These are phyloP conservation scores for Lippia alba DNA, from an alignment of 305 asterid species.

Conservation along the genomic window DNA sequence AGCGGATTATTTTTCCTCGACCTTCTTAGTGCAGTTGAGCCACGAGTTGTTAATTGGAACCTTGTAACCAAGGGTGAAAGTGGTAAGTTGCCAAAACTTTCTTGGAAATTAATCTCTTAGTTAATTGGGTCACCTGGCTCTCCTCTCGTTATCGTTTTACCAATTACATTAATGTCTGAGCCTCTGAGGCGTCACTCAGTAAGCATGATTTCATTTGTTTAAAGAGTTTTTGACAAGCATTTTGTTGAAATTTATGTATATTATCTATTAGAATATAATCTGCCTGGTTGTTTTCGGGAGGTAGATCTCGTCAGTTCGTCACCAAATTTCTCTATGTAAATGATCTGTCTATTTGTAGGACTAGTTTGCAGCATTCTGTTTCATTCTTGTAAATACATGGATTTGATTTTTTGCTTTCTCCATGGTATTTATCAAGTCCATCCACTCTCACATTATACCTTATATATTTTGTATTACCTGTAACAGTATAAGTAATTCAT, in stretches of 20 bases:
- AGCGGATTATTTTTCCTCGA: conserved; percentile 89
- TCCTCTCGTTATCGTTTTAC: conserved; percentile 8
- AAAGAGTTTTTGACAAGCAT: too few species aligned
- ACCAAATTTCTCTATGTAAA: background rate
- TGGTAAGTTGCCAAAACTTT: conserved; percentile 53
- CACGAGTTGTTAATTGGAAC: conserved; percentile 97
- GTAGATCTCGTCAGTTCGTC: background rate
- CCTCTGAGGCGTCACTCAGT: conserved; percentile 15
- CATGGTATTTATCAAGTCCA: background rate
- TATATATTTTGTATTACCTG: background rate
- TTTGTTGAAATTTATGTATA: too few species aligned
- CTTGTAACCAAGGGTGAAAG: conserved; percentile 93
- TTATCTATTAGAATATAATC: too few species aligned
- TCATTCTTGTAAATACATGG: conserved; percentile 15
- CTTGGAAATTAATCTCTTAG: conserved; percentile 12
- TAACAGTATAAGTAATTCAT: background rate
- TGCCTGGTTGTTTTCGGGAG: too few species aligned
- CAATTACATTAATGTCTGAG: conserved; percentile 18
- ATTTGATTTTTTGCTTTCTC: background rate
- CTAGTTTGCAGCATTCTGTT: conserved; percentile 1
- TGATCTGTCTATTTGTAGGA: background rate
- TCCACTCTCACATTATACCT: background rate
- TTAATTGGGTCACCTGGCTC: conserved; percentile 1
- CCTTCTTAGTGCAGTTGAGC: conserved; percentile 95
- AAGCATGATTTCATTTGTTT: background rate